Evolutionary conservation across 2,329 filamentous ascomycete genomes (phyloP), one percentile per base, ranked within the genome.

Genomic region (Bipolaris sorokiniana): DNA sequence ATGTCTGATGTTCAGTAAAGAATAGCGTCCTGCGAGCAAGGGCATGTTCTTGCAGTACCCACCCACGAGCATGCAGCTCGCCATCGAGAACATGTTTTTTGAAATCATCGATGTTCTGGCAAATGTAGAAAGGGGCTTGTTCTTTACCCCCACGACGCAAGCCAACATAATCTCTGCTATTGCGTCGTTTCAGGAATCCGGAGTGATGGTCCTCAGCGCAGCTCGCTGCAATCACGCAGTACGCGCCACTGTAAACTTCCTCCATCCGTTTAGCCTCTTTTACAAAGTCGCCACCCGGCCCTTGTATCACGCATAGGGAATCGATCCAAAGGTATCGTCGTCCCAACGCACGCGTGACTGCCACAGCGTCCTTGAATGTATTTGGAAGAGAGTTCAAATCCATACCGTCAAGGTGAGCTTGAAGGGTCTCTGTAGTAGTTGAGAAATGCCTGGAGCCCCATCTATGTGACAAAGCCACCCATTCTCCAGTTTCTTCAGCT

Each of bases 251-350:
- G 48, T 64, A 71, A 0, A 70, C 60, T 6, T 62, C 56, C 38
- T 63, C 66, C 69, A 73, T 74, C 0, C 51, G 44, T 5, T 55
- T 57, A 1, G 63, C 48, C 36, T 75, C 67, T 1, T 44, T 22
- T 1, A 51, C 22, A 31, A 66, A 72, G 40, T 75, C 71, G 1
- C 50, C 59, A 18, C 62, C 51, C 3, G 52, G 13, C 7, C 60
- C 68, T 38, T 71, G 69, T 5, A 71, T 59, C 18, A 72, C 63
- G 34, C 71, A 73, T 3, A 72, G 33, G 0, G 62, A 64, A 34
- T 74, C 71, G 3, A 74, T 72, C 69, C 71, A 74, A 5, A 74
- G 53, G 37, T 67, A 72, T 3, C 52, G 51, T 3, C 54, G 18
- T 0, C 62, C 57, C 2, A 71, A 51, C 0, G 57, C 55, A 0